These are phyloP conservation scores for Mollisia scopiformis DNA, from an alignment of 2,329 filamentous ascomycete genomes.

Conservation along the genomic window DNA sequence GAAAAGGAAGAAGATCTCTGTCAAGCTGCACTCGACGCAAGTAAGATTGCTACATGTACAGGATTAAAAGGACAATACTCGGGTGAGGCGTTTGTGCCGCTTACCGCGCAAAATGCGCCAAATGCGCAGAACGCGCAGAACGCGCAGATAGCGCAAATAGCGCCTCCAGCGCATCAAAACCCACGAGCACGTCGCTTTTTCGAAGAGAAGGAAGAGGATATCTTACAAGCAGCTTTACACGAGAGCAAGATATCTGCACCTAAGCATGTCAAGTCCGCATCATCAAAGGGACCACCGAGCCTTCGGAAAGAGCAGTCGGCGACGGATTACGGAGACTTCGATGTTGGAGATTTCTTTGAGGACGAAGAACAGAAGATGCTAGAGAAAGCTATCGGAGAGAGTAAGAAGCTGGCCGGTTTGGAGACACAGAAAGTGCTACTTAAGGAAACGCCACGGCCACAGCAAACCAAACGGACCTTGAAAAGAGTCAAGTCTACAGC, in stretches of 20 bases:
- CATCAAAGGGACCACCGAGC: background rate
- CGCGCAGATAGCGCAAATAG: background rate
- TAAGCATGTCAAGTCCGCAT: background rate
- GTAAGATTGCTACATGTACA: constrained; percentile 2
- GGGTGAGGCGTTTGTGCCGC: background rate
- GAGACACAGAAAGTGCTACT: constrained; percentile 3
- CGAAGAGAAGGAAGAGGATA: constrained; percentile 34
- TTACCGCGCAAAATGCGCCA: too few species aligned
- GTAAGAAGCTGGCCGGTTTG: background rate
- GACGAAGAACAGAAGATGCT: constrained; percentile 33
- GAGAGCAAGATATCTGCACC: constrained; percentile 23
- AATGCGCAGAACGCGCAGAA: background rate
- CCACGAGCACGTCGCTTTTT: constrained; percentile 22
- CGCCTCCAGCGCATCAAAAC: background rate
- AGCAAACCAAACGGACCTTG: constrained; percentile 12
- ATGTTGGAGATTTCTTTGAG: constrained; percentile 24
- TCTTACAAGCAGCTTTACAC: constrained; percentile 27
- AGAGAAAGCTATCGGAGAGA: constrained; percentile 10
- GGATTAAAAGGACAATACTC: background rate
- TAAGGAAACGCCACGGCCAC: background rate
- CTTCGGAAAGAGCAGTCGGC: background rate
- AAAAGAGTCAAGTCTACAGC: constrained; percentile 18
- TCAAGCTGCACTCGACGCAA: constrained; percentile 27
- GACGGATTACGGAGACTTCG: background rate
- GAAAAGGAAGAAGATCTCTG: constrained; percentile 32